Evolutionary conservation across 1,284 basidiomycete species (phyloP), one percentile per base, ranked within the genome.

Genomic region (Ganoderma meredithae): DNA sequence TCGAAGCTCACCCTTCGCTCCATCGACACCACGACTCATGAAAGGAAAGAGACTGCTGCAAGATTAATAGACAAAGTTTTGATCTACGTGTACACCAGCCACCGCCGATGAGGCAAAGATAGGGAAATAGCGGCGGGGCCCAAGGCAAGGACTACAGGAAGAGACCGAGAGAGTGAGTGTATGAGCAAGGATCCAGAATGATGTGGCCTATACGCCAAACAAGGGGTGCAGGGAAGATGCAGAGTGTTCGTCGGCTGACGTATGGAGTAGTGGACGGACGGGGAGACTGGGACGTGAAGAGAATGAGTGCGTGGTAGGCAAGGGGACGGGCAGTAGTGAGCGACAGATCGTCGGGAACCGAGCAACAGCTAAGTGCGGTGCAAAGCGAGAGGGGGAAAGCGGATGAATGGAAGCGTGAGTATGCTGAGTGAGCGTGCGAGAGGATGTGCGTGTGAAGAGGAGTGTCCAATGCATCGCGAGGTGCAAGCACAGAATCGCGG

Each of bases 71-170:
- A 59, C 60, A 25, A 64, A 65, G 64, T 56, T 67, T 62, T 41
- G 60, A 53, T 65, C 43, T 70, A 72, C 71, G 69, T 63, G 66
- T 72, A 68, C 71, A 72, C 64, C 65, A 62, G 65, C 69, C 64
- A 66, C 68, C 63, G 65, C 47, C 61, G 33, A 53, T 55, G 17
- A n/a, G 41, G 61, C 36, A 60, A 56, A 56, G 17, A 55, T 39
- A 71, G 63, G 19, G 64, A 65, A 67, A 67, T 59, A 62, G 41
- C 64, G 62, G 66, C 67, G 22, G n/a, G 58, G 13, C 36, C 12
- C 36, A 40, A 60, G 68, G 17, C 63, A 60, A 55, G 60, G 64
- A 67, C 67, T 63, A 68, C 71, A 73, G 58, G 27, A 52, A 59
- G 62, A 60, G 7, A 10, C 6, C 52, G n/a, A 49, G 33, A 53